Evolutionary conservation across 805 yeast genomes (phyloP).

Genomic region (Wickerhamiella kazuoi): DNA sequence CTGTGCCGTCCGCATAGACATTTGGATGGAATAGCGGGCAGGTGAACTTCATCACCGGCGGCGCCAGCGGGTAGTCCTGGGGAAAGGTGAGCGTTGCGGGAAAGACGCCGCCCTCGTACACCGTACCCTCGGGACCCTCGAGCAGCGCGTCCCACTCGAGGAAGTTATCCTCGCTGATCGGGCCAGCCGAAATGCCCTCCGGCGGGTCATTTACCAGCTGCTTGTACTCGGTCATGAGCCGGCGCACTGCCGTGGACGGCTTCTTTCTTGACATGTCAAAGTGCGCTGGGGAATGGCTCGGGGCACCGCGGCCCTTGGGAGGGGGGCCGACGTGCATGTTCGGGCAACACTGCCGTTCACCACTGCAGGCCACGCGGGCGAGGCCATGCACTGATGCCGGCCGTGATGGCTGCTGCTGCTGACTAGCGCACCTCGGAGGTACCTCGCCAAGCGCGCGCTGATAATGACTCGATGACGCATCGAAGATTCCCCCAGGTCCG

Average conservation of each 20-base stretch:
- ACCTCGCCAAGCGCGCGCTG: no score
- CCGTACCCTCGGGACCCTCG: conserved; percentile 71
- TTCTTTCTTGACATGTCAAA: no score
- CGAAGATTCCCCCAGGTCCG: no score
- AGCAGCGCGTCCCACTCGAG: conserved; percentile 71
- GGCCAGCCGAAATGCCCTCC: conserved; percentile 92
- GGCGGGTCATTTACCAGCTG: conserved; percentile 76
- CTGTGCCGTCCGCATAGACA: conserved; percentile 83
- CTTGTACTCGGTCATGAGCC: conserved; percentile 77
- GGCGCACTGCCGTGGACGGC: conserved; percentile 53
- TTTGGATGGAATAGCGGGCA: conserved; percentile 87
- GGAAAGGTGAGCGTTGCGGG: conserved; percentile 62
- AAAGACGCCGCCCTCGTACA: conserved; percentile 77
- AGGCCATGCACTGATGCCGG: no score
- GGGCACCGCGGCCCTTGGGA: not conserved
- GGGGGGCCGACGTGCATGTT: not conserved
- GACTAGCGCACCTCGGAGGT: no score
- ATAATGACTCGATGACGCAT: no score
- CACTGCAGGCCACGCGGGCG: not conserved
- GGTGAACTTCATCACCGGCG: conserved; percentile 57
- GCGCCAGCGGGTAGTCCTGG: conserved; percentile 63
- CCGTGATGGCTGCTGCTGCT: no score
- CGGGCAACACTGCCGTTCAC: not conserved
- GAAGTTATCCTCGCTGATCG: conserved; percentile 53
- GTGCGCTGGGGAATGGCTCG: not conserved